Evolutionary conservation across 2,329 filamentous ascomycete genomes (phyloP), one percentile per base, ranked within the genome.

Genomic region (Fusarium pseudoanthophilum): DNA sequence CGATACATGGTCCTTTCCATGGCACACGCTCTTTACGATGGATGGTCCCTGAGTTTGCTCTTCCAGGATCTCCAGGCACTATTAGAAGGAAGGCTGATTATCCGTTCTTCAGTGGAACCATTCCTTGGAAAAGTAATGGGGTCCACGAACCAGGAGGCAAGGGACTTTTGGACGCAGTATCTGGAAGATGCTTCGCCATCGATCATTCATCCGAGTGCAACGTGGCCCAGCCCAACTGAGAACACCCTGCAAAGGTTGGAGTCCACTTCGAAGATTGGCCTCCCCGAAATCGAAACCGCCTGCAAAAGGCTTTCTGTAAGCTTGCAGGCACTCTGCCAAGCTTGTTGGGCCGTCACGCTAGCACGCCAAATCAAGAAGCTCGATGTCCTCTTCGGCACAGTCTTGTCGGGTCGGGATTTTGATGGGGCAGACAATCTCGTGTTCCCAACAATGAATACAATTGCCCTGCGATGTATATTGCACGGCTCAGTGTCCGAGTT

Each of bases 371-470:
- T 88, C 3, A 82, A 85, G 7, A 88, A 88, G 2, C 86, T 97
- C 1, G 95, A 97, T 73, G 88, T 97, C 8, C 87, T 90, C 0
- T 97, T 96, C 78, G 95, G 95, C 2, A 89, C 93, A 1, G 92
- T 98, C 2, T 85, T 97, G 18, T 95, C 94, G 0, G 95, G 95
- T 21, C 89, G 95, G n/a, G 93, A 96, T 64, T 90, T 90, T 15
- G 91, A 93, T 51, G 87, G 89, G 21, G 88, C 90, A 0, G 88
- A 92, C 48, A 81, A 88, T 32, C 82, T 95, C 18, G 86, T 95
- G 78, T 98, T 97, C 77, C 95, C 95, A 0, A 94, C 93, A 0
- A 97, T 98, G 93, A 98, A 97, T 78, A 97, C 95, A 0, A 91
- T 97, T 0, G 89, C 92, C 0, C 85, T 97, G 13, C 88, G 95